Evolutionary conservation across 2,329 filamentous ascomycete genomes (phyloP).

Genomic region (Alternaria ethzedia): DNA sequence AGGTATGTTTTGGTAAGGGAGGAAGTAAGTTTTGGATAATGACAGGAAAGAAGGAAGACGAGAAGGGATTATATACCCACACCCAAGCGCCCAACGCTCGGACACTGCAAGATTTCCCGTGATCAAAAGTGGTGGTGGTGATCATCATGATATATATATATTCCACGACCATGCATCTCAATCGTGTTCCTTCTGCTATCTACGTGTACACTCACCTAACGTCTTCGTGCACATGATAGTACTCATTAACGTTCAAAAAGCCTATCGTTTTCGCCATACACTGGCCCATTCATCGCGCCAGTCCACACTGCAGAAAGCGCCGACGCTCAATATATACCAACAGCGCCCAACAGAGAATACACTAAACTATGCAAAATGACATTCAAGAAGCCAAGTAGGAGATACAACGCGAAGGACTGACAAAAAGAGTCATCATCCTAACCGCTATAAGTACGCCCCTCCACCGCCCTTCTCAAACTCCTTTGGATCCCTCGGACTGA

Average conservation of each 20-base stretch:
- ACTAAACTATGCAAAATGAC: constrained; percentile 1
- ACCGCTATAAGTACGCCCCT: background rate
- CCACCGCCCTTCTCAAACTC: constrained; percentile 8
- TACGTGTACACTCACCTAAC: background rate
- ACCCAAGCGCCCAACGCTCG: background rate
- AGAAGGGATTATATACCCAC: background rate
- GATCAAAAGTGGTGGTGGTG: background rate
- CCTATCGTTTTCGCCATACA: too few relatives aligned
- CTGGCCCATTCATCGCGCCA: background rate
- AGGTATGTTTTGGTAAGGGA: background rate
- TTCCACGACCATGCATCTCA: background rate
- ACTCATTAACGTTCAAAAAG: background rate
- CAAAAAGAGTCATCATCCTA: background rate
- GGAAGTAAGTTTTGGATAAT: background rate
- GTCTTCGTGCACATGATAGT: background rate
- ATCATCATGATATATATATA: background rate
- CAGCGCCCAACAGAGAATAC: background rate
- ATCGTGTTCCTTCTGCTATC: background rate
- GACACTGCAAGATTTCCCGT: background rate
- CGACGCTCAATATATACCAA: background rate
- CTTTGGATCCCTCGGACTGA: constrained; percentile 6
- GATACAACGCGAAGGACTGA: background rate
- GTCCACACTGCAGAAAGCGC: background rate
- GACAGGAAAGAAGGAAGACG: background rate
- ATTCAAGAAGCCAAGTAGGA: constrained; percentile 1